Percentiles rank a stretch among this genome's conserved stretches.
phyloP scores from a whole-genome alignment of 1,284 basidiomycete genomes.

The Malassezia equina region DNA sequence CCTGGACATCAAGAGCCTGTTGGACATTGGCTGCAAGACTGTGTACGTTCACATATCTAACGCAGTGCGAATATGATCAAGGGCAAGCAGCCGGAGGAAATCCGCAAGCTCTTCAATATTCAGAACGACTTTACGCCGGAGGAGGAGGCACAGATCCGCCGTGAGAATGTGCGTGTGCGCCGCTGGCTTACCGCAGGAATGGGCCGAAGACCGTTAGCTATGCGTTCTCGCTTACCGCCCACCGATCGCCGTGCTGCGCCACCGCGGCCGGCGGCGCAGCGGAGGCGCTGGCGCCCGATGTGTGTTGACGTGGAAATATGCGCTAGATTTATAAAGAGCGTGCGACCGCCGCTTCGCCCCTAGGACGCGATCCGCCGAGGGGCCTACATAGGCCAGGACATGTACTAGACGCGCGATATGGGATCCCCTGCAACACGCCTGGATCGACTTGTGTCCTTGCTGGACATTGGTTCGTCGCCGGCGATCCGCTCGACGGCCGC shows the following conservation, averaged over 20 bases:
- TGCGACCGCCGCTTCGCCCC: background rate
- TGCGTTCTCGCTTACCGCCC: too few species aligned
- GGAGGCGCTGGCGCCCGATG: background rate
- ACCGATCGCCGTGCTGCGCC: too few species aligned
- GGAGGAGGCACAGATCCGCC: conserved; percentile 99
- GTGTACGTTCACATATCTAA: conserved; percentile 52
- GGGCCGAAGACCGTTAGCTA: conserved; percentile 42
- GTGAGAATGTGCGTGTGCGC: conserved; percentile 66
- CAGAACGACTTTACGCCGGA: conserved; percentile 84
- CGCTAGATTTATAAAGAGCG: background rate
- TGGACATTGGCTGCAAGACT: conserved; percentile 98
- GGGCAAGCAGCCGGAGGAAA: conserved; percentile 91
- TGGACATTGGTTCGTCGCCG: conserved; percentile 77
- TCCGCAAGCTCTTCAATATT: conserved; percentile 81
- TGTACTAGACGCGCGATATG: conserved; percentile 1
- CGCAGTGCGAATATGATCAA: conserved; percentile 93
- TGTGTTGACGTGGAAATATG: background rate
- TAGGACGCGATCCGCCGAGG: too few species aligned
- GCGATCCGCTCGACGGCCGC: conserved; percentile 80
- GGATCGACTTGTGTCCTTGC: conserved; percentile 77
- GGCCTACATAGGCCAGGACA: background rate
- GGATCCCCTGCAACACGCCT: conserved; percentile 51
- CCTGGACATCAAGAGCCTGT: conserved; percentile 95
- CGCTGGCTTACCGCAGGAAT: conserved; percentile 27
- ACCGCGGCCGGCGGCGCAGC: too few species aligned